These are phyloP conservation scores for Sugiyamaella mastotermitis DNA, from an alignment of 805 yeast species.

Conservation along the genomic window DNA sequence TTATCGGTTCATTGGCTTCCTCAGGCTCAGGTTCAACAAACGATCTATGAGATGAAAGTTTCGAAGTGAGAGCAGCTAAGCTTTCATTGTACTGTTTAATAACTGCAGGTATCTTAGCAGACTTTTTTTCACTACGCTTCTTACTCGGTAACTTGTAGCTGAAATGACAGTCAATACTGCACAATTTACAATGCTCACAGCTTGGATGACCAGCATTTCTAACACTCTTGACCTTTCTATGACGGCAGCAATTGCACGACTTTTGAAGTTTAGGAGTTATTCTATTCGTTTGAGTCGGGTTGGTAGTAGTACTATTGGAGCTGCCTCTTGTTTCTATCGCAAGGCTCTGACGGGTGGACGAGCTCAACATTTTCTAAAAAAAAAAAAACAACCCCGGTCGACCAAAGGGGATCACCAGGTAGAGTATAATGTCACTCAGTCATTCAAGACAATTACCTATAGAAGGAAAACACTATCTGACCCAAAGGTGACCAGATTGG, in stretches of 20 bases:
- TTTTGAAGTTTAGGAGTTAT: slow-evolving; percentile 9
- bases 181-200: slow-evolving; percentile 15
- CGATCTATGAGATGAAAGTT: slow-evolving; percentile 1
- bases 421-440: no score
- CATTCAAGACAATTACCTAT: no score
- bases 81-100: background rate
- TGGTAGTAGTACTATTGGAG: no score
- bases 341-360: no score
- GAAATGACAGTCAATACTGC: slow-evolving; percentile 14
- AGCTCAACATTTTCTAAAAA: no score
- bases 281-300: slow-evolving; percentile 2
- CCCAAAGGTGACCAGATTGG: no score
- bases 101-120: slow-evolving; percentile 4
- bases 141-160: slow-evolving; percentile 11
- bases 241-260: slow-evolving; percentile 16
- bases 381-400: no score
- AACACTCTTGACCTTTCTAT: slow-evolving; percentile 16
- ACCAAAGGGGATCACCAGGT: no score
- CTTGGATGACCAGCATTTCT: slow-evolving; percentile 1
- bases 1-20: background rate
- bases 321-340: no score
- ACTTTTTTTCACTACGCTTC: slow-evolving; percentile 9
- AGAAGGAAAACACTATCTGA: no score
- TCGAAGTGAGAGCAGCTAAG: background rate
- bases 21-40: background rate